These are phyloP conservation scores for Theobroma cacao DNA, from an alignment of 345 rosid genomes.

Conservation along the genomic window DNA sequence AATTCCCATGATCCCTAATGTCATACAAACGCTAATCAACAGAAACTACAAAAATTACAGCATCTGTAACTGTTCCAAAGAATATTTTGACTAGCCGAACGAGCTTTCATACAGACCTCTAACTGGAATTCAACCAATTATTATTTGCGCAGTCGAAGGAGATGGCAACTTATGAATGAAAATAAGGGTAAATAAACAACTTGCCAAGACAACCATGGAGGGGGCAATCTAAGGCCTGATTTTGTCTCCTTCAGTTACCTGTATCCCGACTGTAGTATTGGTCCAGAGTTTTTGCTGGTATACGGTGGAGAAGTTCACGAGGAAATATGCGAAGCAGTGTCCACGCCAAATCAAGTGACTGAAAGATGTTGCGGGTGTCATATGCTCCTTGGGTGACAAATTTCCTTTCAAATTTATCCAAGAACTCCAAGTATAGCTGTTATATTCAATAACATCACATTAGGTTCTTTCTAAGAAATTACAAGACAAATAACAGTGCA, in stretches of 20 bases:
- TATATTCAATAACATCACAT: constrained; percentile 17
- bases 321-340: constrained; percentile 96
- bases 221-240: not conserved
- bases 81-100: constrained; percentile 9
- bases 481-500: not conserved
- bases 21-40: not conserved
- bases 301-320: constrained; percentile 96
- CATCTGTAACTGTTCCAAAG: not conserved
- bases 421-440: constrained; percentile 90
- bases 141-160: not conserved
- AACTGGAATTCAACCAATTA: not conserved
- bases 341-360: constrained; percentile 96
- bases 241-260: constrained; percentile 29
- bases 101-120: not conserved
- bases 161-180: not conserved
- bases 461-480: constrained; percentile 5
- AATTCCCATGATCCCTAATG: not conserved
- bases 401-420: constrained; percentile 95
- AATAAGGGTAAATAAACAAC: not conserved
- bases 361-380: constrained; percentile 89
- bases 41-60: constrained; percentile 8
- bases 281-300: constrained; percentile 94
- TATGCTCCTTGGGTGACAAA: constrained; percentile 95
- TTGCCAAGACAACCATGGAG: not conserved
- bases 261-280: constrained; percentile 80